A percentile compares a stretch with the other conserved stretches of the same genome.
Evolutionary conservation across 805 yeast species (phyloP).

Genomic region (Monosporozyma unispora): DNA sequence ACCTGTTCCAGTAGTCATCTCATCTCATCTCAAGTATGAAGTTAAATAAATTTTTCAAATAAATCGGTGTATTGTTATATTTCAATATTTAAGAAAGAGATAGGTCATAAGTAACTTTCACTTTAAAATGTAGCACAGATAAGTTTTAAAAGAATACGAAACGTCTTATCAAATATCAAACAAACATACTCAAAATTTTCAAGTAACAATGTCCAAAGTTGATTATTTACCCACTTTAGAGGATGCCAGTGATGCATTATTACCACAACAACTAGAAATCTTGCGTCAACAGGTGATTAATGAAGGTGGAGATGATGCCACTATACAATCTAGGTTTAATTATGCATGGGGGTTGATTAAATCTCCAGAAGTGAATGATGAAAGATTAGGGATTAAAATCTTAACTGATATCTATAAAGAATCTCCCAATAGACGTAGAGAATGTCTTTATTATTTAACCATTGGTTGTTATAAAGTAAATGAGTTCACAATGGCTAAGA

Average conservation of each 20-base stretch:
- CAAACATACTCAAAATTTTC: background rate
- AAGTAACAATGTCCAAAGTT: constrained; percentile 23
- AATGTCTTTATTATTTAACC: constrained; percentile 78
- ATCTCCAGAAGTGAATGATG: constrained; percentile 51
- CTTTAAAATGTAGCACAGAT: no score
- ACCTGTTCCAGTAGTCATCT: background rate
- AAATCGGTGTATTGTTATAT: background rate
- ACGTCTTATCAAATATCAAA: no score
- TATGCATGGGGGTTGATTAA: constrained; percentile 94
- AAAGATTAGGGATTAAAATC: constrained; percentile 69
- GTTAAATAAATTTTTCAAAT: background rate
- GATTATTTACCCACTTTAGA: constrained; percentile 25
- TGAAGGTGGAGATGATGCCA: constrained; percentile 66
- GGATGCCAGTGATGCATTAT: constrained; percentile 38
- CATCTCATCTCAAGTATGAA: background rate
- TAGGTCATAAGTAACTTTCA: no score
- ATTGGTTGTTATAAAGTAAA: constrained; percentile 84
- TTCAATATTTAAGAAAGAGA: background rate
- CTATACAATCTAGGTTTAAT: constrained; percentile 82
- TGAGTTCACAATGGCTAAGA: constrained; percentile 75
- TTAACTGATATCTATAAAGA: constrained; percentile 62
- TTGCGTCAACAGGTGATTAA: constrained; percentile 67
- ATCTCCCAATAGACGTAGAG: constrained; percentile 77
- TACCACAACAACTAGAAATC: constrained; percentile 66
- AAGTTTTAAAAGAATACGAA: no score